phyloP scores from a whole-genome alignment of 2,329 filamentous ascomycete species.

The Trichoderma koningiopsis region DNA sequence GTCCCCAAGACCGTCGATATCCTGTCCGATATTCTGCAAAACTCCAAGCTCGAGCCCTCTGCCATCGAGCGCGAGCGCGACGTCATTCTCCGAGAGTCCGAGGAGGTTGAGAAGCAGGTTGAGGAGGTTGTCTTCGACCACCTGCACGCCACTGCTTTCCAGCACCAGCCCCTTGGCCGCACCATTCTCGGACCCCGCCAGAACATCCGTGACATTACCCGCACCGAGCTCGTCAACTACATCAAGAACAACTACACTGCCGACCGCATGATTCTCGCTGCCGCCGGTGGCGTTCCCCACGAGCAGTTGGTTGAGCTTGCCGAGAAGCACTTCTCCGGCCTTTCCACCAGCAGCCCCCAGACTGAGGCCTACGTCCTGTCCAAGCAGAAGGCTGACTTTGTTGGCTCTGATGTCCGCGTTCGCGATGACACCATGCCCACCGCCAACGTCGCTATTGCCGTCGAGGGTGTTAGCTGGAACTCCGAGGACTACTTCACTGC shows the following conservation, averaged over 20 bases:
- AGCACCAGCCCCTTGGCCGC: constrained; percentile 92
- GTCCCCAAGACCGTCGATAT: constrained; percentile 97
- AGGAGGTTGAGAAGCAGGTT: constrained; percentile 99
- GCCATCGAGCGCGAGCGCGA: constrained; percentile 98
- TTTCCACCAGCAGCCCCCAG: constrained; percentile 75
- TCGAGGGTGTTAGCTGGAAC: constrained; percentile 99
- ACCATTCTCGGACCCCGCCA: constrained; percentile 97
- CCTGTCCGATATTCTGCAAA: constrained; percentile 97
- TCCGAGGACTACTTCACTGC: constrained; percentile 99
- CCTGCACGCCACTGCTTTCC: constrained; percentile 96
- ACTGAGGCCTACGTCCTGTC: constrained; percentile 74
- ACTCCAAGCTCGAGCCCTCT: constrained; percentile 92
- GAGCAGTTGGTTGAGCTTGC: constrained; percentile 92
- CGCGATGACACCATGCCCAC: constrained; percentile 95
- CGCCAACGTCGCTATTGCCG: constrained; percentile 96
- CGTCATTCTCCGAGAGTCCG: constrained; percentile 97
- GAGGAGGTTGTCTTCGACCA: constrained; percentile 99
- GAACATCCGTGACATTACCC: constrained; percentile 96
- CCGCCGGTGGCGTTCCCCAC: constrained; percentile 91
- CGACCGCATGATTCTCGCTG: constrained; percentile 98
- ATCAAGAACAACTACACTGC: constrained; percentile 99
- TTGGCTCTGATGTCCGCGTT: constrained; percentile 93
- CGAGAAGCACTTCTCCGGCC: constrained; percentile 87
- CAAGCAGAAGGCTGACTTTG: constrained; percentile 90
- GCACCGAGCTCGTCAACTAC: constrained; percentile 88